Evolutionary conservation across 1,139 yeast genomes (phyloP), one percentile per base, ranked within the genome.

Genomic region (Blastobotrys indianensis): DNA sequence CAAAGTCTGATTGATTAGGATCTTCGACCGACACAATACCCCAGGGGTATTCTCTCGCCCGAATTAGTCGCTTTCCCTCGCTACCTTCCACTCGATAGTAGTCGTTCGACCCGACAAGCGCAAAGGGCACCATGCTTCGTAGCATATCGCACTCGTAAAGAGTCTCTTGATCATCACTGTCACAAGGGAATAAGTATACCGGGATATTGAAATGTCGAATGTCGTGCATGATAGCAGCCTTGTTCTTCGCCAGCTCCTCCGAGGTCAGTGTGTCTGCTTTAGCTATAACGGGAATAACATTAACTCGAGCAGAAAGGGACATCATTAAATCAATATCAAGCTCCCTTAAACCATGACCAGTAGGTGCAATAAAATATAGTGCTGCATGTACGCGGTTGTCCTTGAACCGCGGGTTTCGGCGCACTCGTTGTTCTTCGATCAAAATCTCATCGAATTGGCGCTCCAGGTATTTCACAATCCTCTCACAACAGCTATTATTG

Each of bases 21-120:
- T 92, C 94, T 59, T 86, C 90, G 42, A 90, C 86, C 41, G 48
- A 42, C 8, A 54, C 59, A 46, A 79, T 66, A 0, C 97, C 97
- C 97, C 98, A 92, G 15, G 97, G 96, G 63, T 90, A 92, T 63
- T 80, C 77, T 64, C 98, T 78, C 6, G 87, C 96, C 53, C 90
- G 79, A 39, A 84, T 75, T 41, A 47, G 52, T 37, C 54, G 57
- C 12, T 45, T 53, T 2, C 36, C 46, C 10, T 33, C 36, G n/a
- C 46, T 45, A 5, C 39, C 54, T 23, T 54, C 59, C 12, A 49
- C 51, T 13, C 45, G 51, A 12, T 30, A 35, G 13, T 9, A 39
- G 23, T 51, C 51, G 41, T 73, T 63, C 51, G 77, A 73, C 8
- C 92, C 94, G 55, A 90, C 82, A 33, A 90, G 74, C 1, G 97